Percentiles rank a stretch among this genome's conserved stretches.
These are phyloP conservation scores for Tillandsia leiboldiana DNA, from an alignment of 176 grass and related monocot genomes.

Conservation along the genomic window DNA sequence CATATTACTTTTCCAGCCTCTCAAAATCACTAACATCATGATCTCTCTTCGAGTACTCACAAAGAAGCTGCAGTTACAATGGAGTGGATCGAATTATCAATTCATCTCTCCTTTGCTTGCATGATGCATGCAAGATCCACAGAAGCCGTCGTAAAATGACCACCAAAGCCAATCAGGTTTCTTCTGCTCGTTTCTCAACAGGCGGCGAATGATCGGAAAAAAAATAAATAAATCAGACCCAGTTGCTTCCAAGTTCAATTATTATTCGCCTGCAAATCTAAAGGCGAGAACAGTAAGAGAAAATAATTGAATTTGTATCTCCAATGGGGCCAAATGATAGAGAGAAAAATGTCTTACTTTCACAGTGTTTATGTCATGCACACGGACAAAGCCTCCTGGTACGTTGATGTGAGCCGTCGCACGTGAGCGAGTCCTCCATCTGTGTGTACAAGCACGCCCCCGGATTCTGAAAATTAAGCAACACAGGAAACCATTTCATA, in stretches of 20 bases:
- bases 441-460: constrained; percentile 81
- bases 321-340: background rate
- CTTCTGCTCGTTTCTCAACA: too few relatives aligned
- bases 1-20: too few relatives aligned
- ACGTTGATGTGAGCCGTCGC: constrained; percentile 74
- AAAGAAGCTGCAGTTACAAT: too few relatives aligned
- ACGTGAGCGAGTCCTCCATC: constrained; percentile 61
- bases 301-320: background rate
- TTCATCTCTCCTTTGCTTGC: too few relatives aligned
- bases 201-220: background rate
- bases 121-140: too few relatives aligned
- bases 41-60: too few relatives aligned
- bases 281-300: background rate
- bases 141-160: too few relatives aligned
- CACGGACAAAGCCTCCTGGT: constrained; percentile 86
- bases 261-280: background rate
- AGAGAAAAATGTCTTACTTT: background rate
- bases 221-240: background rate
- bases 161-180: too few relatives aligned
- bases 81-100: too few relatives aligned
- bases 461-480: constrained; percentile 51
- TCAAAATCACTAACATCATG: too few relatives aligned
- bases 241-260: background rate
- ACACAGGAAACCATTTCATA: background rate
- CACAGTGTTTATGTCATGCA: constrained; percentile 30